phyloP scores from a whole-genome alignment of 2,329 filamentous ascomycete genomes.

The Scolecobasidium constrictum region DNA sequence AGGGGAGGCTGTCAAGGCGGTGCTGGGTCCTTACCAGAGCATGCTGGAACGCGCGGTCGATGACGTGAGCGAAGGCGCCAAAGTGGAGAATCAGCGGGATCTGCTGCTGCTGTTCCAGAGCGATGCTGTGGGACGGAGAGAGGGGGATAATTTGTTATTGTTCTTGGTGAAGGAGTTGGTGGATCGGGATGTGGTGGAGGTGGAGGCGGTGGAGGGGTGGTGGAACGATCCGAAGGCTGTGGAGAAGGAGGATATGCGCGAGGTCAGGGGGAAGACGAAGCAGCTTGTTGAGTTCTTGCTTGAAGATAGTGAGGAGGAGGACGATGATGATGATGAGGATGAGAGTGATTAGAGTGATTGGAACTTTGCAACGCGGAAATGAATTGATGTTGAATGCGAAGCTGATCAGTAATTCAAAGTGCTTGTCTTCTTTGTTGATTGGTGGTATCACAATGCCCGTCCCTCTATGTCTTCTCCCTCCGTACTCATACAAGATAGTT shows the following conservation, averaged over 20 bases:
- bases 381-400: too few species aligned
- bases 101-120: slow-evolving; percentile 74
- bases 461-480: too few species aligned
- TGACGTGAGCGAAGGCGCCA: slow-evolving; percentile 1
- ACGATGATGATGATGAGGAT: slow-evolving; percentile 29
- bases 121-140: slow-evolving; percentile 57
- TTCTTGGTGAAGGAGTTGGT: slow-evolving; percentile 78
- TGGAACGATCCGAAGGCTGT: slow-evolving; percentile 66
- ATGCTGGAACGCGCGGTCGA: background rate
- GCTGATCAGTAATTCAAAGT: too few species aligned
- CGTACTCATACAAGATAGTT: too few species aligned
- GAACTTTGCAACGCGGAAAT: too few species aligned
- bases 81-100: slow-evolving; percentile 62
- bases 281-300: slow-evolving; percentile 69
- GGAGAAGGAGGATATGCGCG: slow-evolving; percentile 56
- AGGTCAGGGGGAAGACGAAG: slow-evolving; percentile 61
- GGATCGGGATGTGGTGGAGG: slow-evolving; percentile 72
- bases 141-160: slow-evolving; percentile 58
- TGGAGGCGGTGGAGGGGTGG: slow-evolving; percentile 82
- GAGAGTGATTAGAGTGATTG: slow-evolving; percentile 11
- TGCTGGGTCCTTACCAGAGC: background rate
- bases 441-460: too few species aligned
- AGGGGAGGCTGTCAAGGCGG: slow-evolving; percentile 8
- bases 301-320: slow-evolving; percentile 53
- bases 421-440: too few species aligned